phyloP scores from a whole-genome alignment of 2,329 filamentous ascomycete genomes.

The Hirsutella minnesotensis region DNA sequence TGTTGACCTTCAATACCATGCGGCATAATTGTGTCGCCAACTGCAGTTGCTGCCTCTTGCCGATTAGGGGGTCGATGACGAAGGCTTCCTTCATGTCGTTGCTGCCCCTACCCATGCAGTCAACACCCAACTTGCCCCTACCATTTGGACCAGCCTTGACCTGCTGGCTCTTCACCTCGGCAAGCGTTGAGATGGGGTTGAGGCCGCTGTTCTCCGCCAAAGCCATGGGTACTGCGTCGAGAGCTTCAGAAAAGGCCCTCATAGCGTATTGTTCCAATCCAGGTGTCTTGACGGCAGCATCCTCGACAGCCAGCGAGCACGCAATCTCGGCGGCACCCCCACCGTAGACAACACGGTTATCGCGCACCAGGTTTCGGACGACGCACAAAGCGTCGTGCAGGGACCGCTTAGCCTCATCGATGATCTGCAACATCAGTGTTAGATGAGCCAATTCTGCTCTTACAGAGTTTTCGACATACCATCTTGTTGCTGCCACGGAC shows the following conservation, averaged over 20 bases:
- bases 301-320: conserved; percentile 90
- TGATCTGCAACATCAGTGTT: conserved; percentile 45
- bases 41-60: conserved; percentile 93
- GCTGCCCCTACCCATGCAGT: conserved; percentile 92
- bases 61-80: conserved; percentile 95
- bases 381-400: conserved; percentile 96
- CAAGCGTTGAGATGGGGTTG: conserved; percentile 89
- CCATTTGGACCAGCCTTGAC: conserved; percentile 52
- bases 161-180: conserved; percentile 91
- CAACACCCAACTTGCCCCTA: conserved; percentile 68
- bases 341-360: conserved; percentile 96
- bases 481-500: conserved; percentile 99
- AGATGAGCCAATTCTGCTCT: neutral
- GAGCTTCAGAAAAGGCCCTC: conserved; percentile 91
- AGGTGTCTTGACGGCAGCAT: conserved; percentile 85
- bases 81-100: conserved; percentile 98
- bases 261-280: conserved; percentile 99
- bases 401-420: conserved; percentile 96
- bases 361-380: conserved; percentile 86
- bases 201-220: conserved; percentile 94
- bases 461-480: conserved; percentile 40
- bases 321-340: conserved; percentile 95
- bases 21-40: conserved; percentile 94
- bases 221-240: conserved; percentile 89
- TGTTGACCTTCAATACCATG: conserved; percentile 97